Base-by-base conservation (phyloP, 2,329 filamentous ascomycete genomes). In the Phoma sp. region DNA sequence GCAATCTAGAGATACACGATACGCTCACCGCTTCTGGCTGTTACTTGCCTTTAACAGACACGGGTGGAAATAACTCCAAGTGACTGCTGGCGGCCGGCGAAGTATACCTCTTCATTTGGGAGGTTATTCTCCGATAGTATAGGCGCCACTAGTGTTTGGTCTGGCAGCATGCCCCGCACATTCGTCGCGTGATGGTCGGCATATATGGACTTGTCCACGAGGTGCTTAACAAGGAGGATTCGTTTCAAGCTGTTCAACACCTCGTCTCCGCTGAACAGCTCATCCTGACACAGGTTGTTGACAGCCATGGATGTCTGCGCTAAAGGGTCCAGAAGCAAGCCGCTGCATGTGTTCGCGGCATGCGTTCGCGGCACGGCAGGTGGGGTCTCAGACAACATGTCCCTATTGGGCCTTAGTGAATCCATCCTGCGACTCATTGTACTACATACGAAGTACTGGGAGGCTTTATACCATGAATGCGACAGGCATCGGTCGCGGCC, bases 381-480 rank as follows among this genome's bases (percentile, higher is more conserved):
- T 29, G 15, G n/a, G 14, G 2, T 21, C 6, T 49, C 29, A 54
- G n/a, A 54, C 39, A n/a, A 46, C 51, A 36, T 54, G 45, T 36
- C 45, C 51, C 51, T 54, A 7, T 36, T n/a, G 42, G 4, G 39
- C 32, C 38, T 53, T 39, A 53, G 45, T 18, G 11, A 29, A 37
- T 48, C 26, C 42, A 15, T 34, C 7, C 11, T 18, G 12, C 20
- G 21, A 20, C 7, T 42, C 26, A 29, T 25, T 20, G 4, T 15
- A 32, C n/a, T 29, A 34, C 42, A 29, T 28, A 32, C 10, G 9
- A 21, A 32, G 15, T 14, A 45, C 14, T n/a, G n/a, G 12, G 10
- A 14, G 39, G 33, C n/a, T 3, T 67, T 59, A 70, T 21, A 72
- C 68, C 57, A 72, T 61, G 17, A 69, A 57, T 2, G 64, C 59